phyloP scores from a whole-genome alignment of 73 alveolate genomes.

The Uronychia binucleata region DNA sequence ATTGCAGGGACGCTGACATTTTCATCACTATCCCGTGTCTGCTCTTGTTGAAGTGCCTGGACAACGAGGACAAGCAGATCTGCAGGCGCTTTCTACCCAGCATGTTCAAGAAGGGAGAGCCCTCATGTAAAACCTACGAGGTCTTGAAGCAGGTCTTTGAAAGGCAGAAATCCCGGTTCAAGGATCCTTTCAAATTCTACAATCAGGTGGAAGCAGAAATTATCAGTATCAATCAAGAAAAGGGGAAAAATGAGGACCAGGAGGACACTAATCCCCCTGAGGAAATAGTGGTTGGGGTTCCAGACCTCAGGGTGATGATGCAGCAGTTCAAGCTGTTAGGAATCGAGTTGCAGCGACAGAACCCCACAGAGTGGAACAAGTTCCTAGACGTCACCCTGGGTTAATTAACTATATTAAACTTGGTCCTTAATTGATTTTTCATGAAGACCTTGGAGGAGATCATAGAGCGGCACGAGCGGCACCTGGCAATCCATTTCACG shows the following conservation, averaged over 20 bases:
- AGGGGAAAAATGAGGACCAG: not conserved
- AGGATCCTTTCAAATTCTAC: conserved; percentile 29
- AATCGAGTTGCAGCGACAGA: conserved; percentile 30
- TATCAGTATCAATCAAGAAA: conserved; percentile 45
- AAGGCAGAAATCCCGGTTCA: conserved; percentile 9
- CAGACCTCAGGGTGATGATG: conserved; percentile 23
- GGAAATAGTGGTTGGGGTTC: too few relatives aligned
- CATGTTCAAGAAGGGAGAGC: conserved; percentile 40
- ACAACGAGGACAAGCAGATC: conserved; percentile 74
- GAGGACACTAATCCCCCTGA: too few relatives aligned
- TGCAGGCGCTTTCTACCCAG: conserved; percentile 66
- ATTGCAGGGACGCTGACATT: conserved; percentile 67
- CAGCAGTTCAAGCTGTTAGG: conserved; percentile 22
- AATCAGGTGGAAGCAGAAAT: conserved; percentile 44
- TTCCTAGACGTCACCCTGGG: conserved; percentile 49
- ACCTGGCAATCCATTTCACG: not conserved
- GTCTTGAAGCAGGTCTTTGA: conserved; percentile 21
- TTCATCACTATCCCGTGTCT: conserved; percentile 75
- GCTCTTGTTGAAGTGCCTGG: conserved; percentile 62
- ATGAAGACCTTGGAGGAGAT: not conserved
- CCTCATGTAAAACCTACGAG: conserved; percentile 25
- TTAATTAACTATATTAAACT: not conserved
- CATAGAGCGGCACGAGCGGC: not conserved
- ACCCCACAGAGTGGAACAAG: conserved; percentile 55
- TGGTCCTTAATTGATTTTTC: too few relatives aligned